A percentile compares a stretch with the other conserved stretches of the same genome.
phyloP scores from a whole-genome alignment of 2,329 filamentous ascomycete genomes.

The Ceratocystis colombiana region DNA sequence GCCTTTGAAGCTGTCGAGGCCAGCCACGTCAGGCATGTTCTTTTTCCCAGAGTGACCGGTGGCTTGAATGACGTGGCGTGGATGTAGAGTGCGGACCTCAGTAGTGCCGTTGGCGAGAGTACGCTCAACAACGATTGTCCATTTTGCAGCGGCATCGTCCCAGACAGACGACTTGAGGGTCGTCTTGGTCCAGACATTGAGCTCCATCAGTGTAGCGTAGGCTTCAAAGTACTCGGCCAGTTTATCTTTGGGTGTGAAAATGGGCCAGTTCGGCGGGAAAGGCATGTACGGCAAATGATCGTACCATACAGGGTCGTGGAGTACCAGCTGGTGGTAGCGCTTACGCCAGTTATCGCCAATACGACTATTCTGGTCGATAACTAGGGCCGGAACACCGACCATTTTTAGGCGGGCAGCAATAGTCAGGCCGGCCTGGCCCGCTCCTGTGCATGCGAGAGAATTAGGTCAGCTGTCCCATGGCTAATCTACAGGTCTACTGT shows the following conservation, averaged over 20 bases:
- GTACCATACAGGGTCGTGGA: conserved; percentile 57
- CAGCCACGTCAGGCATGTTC: conserved; percentile 48
- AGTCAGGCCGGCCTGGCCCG: conserved; percentile 51
- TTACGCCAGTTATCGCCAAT: conserved; percentile 56
- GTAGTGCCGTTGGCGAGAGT: conserved; percentile 39
- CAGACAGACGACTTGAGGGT: conserved; percentile 41
- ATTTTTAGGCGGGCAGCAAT: conserved; percentile 50
- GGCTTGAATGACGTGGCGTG: conserved; percentile 54
- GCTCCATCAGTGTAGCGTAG: conserved; percentile 54
- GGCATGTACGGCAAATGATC: conserved; percentile 53
- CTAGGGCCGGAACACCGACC: conserved; percentile 44
- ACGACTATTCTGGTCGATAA: conserved; percentile 49
- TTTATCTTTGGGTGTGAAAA: conserved; percentile 64
- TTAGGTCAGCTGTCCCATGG: conserved; percentile 16
- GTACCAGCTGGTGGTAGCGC: conserved; percentile 54
- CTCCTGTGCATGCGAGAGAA: conserved; percentile 34
- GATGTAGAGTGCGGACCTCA: conserved; percentile 47
- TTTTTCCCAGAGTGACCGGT: conserved; percentile 61
- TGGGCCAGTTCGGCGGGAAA: conserved; percentile 56
- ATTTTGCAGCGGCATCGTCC: conserved; percentile 41
- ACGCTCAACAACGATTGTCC: conserved; percentile 47
- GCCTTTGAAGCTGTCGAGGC: conserved; percentile 49
- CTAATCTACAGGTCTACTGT: neutral
- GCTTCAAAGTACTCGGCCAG: conserved; percentile 57
- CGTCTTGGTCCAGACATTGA: conserved; percentile 55